Evolutionary conservation across 2,329 filamentous ascomycete genomes (phyloP), one percentile per base, ranked within the genome.

Genomic region (Penicillium palitans): DNA sequence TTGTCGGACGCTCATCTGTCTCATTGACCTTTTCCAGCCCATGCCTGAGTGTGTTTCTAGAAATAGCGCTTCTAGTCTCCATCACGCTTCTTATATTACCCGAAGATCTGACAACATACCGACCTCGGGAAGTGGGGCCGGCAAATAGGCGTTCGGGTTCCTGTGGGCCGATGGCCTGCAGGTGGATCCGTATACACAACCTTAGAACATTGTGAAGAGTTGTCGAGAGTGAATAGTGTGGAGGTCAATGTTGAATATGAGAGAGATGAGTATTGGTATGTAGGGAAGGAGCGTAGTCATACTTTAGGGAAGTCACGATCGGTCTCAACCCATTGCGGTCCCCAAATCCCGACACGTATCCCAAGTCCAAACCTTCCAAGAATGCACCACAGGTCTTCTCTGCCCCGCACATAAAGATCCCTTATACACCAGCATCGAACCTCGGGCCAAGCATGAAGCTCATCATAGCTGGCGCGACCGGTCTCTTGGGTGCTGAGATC

Each of bases 401-500:
- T n/a, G 10, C 6, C 39, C 10, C n/a, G 15, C n/a, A n/a, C 2
- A 6, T 7, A 42, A 1, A 21, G 24, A 13, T 6, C 2, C n/a
- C 0, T 42, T 41, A 4, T 31, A 15, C 24, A 3, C 6, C 5
- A 40, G 5, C 2, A 52, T 12, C 45, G 1, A 6, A 31, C 4
- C 13, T 29, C 1, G 4, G 1, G 31, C 2, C 12, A 15, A 59
- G 6, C 4, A 76, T 77, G 73, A 77, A 75, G 52, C 67, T 76
- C 48, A 67, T 77, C 21, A 52, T 76, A 45, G 66, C 69, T 24
- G 74, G 72, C 10, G 68, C 71, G 0, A 75, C 70, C 6, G 70
- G 74, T 12, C 73, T 74, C 33, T 65, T 76, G 7, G 73, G 68
- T 21, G 70, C 66, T 7, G 73, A 77, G 57, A 47, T 76, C 51